Evolutionary conservation across 1,284 basidiomycete genomes (phyloP).

Genomic region (Ceratobasidium sp.): DNA sequence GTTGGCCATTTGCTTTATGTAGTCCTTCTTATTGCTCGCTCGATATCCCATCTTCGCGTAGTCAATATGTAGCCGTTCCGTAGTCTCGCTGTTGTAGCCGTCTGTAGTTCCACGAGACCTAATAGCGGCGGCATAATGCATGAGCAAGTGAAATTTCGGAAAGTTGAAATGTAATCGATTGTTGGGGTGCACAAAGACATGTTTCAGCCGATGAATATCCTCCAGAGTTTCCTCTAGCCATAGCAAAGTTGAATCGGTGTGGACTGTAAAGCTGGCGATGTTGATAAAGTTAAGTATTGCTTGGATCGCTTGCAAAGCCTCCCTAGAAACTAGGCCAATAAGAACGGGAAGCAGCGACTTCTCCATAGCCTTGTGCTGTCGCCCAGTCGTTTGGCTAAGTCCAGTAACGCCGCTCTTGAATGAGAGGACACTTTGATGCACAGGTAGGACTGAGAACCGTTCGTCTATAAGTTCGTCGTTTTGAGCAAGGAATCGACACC

Average conservation of each 20-base stretch:
- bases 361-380: conserved; percentile 18
- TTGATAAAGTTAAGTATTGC: conserved; percentile 45
- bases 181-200: conserved; percentile 45
- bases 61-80: conserved; percentile 43
- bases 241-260: conserved; percentile 42
- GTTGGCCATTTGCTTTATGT: conserved; percentile 32
- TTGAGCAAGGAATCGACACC: conserved; percentile 37
- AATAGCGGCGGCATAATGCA: conserved; percentile 32
- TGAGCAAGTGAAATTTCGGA: conserved; percentile 35
- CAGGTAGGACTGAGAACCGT: conserved; percentile 1
- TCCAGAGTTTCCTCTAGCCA: conserved; percentile 43
- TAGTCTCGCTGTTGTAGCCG: conserved; percentile 37
- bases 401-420: conserved; percentile 32
- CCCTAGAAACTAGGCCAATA: background rate
- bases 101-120: conserved; percentile 12
- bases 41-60: conserved; percentile 27
- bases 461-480: conserved; percentile 4
- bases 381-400: conserved; percentile 21
- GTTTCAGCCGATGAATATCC: conserved; percentile 45
- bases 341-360: background rate
- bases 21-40: conserved; percentile 32
- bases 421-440: background rate
- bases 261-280: conserved; percentile 38
- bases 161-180: conserved; percentile 15
- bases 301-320: background rate